phyloP scores from a whole-genome alignment of 352 stramenopile species.

The Phytopythium mirpurense region DNA sequence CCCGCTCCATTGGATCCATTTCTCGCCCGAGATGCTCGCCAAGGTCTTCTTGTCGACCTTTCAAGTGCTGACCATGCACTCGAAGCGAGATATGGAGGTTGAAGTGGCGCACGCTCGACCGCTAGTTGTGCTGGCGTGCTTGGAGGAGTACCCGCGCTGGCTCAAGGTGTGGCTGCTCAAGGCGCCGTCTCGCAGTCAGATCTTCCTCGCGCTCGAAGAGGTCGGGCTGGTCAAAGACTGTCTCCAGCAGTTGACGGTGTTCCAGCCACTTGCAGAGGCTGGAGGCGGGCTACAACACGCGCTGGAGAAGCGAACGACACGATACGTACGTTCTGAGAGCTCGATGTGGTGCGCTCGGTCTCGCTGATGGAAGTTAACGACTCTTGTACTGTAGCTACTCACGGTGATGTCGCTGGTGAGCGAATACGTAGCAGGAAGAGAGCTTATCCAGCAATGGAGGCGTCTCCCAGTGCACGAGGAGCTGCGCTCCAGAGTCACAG shows the following conservation, averaged over 20 bases:
- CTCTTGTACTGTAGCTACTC: slow-evolving; percentile 15
- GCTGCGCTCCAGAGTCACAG: slow-evolving; percentile 13
- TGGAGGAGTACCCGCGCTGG: slow-evolving; percentile 35
- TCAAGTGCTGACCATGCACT: slow-evolving; percentile 36
- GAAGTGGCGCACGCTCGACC: slow-evolving; percentile 18
- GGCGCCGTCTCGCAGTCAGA: slow-evolving; percentile 16
- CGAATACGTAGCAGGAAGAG: slow-evolving; percentile 23
- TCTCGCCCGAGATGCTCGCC: slow-evolving; percentile 35
- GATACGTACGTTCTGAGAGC: slow-evolving; percentile 22
- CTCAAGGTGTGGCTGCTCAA: slow-evolving; percentile 45
- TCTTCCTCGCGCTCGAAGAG: slow-evolving; percentile 18
- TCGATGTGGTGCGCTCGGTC: neutral
- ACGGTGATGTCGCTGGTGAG: slow-evolving; percentile 22
- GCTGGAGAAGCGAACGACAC: slow-evolving; percentile 15
- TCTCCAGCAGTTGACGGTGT: slow-evolving; percentile 34
- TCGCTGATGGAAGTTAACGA: neutral
- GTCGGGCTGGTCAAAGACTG: slow-evolving; percentile 29
- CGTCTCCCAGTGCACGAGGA: slow-evolving; percentile 19
- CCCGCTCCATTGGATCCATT: slow-evolving; percentile 54
- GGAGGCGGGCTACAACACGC: slow-evolving; percentile 1
- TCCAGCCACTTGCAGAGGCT: slow-evolving; percentile 20
- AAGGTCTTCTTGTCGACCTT: slow-evolving; percentile 36
- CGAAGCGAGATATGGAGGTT: slow-evolving; percentile 14
- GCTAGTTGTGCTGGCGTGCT: slow-evolving; percentile 23
- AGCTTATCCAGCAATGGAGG: slow-evolving; percentile 21